Conservation (phyloP, 73 alveolate genomes). For the Paramecium tetraurelia region DNA sequence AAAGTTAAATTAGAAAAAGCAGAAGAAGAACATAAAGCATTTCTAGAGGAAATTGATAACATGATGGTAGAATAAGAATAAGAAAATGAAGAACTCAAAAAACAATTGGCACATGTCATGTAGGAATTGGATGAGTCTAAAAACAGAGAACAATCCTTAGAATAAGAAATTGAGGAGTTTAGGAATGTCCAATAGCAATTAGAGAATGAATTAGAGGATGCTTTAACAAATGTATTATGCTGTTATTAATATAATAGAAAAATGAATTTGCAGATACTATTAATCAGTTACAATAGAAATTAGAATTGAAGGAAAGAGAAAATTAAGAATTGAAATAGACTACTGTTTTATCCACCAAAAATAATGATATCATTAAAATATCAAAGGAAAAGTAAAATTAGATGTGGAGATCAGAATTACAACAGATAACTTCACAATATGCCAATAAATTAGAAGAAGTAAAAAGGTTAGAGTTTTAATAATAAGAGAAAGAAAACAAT, state of each 20-base stretch:
- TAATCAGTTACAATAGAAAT: neutral
- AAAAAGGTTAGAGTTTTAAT: neutral
- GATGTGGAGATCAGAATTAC: conserved; percentile 18
- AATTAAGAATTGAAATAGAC: neutral
- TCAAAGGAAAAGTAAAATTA: conserved; percentile 7
- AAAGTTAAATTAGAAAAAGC: conserved; percentile 54
- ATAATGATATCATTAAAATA: conserved; percentile 28
- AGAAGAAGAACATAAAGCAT: conserved; percentile 64
- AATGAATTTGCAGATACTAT: conserved; percentile 15
- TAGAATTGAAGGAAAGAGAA: neutral
- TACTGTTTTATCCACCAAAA: neutral
- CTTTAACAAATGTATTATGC: neutral
- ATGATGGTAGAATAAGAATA: conserved; percentile 62
- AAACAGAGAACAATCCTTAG: neutral
- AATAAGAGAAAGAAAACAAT: neutral
- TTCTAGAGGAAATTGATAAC: conserved; percentile 65
- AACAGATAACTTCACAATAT: neutral
- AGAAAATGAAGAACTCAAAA: conserved; percentile 55
- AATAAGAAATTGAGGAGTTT: conserved; percentile 35
- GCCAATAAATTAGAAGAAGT: conserved; percentile 32
- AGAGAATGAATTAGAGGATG: neutral
- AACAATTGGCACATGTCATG: neutral
- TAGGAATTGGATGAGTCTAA: conserved; percentile 4
- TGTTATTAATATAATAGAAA: neutral
- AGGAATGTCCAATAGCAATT: neutral